Conservation (phyloP, 176 grass and related monocot genomes). For the Lolium perenne region DNA sequence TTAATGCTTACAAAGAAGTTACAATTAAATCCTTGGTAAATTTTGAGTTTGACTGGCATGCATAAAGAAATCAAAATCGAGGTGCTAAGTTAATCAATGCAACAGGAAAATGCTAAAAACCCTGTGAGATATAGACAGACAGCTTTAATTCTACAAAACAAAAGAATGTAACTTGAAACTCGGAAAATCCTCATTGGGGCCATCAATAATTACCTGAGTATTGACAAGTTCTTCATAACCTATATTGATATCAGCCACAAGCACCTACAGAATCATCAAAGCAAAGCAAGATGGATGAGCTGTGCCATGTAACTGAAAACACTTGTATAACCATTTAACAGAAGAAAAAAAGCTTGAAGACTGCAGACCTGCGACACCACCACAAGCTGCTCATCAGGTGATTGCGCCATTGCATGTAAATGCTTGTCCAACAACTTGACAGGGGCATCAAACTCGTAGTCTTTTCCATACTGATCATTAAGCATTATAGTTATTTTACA, state of each 20-base stretch:
- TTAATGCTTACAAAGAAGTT: neutral
- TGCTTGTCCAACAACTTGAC: conserved; percentile 99
- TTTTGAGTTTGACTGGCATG: neutral
- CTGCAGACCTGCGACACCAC: conserved; percentile 85
- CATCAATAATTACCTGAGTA: conserved; percentile 67
- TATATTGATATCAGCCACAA: conserved; percentile 98
- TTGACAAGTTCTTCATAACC: conserved; percentile 98
- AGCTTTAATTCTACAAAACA: neutral
- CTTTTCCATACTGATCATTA: conserved; percentile 91
- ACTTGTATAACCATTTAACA: neutral
- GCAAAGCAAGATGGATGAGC: neutral
- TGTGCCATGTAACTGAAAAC: neutral
- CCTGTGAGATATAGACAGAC: neutral
- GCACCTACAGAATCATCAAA: conserved; percentile 65
- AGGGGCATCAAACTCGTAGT: conserved; percentile 95
- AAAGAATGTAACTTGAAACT: neutral
- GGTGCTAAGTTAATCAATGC: conserved; percentile 16
- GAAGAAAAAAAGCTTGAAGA: conserved; percentile 27
- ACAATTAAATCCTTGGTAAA: neutral
- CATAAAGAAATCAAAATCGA: neutral
- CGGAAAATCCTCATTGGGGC: neutral
- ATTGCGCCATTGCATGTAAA: conserved; percentile 87
- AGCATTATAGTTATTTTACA: conserved; percentile 39
- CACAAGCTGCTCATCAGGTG: conserved; percentile 87
- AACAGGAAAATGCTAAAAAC: neutral